A percentile compares a stretch with the other conserved stretches of the same genome.
Conservation (phyloP, 257 asterid species). For the Solanum microdontum region DNA sequence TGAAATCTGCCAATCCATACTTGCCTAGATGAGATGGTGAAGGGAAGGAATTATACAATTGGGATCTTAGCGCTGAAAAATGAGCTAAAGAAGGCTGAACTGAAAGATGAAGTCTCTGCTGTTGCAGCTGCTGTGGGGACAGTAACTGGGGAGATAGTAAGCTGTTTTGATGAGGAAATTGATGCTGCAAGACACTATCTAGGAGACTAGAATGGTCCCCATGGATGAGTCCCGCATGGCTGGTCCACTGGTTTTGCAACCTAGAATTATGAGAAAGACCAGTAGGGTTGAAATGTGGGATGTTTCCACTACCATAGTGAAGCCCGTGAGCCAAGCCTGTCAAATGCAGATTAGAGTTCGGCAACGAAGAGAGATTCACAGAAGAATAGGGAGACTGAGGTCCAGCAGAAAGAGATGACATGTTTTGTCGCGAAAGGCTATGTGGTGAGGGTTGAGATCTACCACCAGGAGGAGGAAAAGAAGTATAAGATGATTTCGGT, state of each 20-base stretch:
- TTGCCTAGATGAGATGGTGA: conserved; percentile 58
- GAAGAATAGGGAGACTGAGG: conserved; percentile 46
- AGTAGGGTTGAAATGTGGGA: conserved; percentile 31
- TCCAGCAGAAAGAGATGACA: conserved; percentile 50
- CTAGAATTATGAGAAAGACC: conserved; percentile 29
- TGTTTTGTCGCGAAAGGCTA: conserved; percentile 28
- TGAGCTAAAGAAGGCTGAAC: conserved; percentile 60
- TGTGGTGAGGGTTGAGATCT: conserved; percentile 52
- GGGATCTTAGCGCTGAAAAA: conserved; percentile 53
- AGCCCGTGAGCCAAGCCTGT: conserved; percentile 46
- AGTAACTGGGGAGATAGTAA: conserved; percentile 29
- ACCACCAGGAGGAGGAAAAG: conserved; percentile 73
- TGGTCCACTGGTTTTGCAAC: conserved; percentile 50
- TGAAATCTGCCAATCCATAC: conserved; percentile 11
- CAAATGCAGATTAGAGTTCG: conserved; percentile 41
- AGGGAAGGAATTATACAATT: conserved; percentile 48
- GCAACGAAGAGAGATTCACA: conserved; percentile 30
- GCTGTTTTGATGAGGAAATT: conserved; percentile 47
- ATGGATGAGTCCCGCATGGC: conserved; percentile 45
- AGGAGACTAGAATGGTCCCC: conserved; percentile 55
- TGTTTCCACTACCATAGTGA: conserved; percentile 39
- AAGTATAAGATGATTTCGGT: conserved; percentile 69
- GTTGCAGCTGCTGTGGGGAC: conserved; percentile 48
- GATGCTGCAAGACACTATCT: conserved; percentile 53
- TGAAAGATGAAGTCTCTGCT: conserved; percentile 38